Evolutionary conservation across 768 basidiomycete genomes (phyloP).

Genomic region (Boletus insuetus): DNA sequence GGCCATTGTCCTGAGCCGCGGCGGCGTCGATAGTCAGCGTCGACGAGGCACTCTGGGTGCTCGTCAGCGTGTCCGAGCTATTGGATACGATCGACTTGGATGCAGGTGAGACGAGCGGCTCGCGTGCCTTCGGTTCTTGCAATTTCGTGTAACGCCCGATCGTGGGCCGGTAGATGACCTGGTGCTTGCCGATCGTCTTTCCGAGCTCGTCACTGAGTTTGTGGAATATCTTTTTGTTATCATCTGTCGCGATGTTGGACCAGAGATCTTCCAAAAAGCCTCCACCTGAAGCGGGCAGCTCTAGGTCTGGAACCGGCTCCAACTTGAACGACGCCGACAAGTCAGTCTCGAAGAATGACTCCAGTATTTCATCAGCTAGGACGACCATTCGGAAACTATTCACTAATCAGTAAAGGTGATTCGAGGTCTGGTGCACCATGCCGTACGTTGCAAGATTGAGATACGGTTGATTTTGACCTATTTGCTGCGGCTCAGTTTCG

Average conservation of each 20-base stretch:
- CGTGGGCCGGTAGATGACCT: conserved; percentile 76
- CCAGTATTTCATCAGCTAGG: conserved; percentile 92
- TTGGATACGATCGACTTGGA: conserved; percentile 50
- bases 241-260: conserved; percentile 86
- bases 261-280: conserved; percentile 81
- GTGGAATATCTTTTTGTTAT: conserved; percentile 92
- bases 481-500: conserved; percentile 42
- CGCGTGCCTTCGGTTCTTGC: conserved; percentile 86
- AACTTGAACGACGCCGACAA: conserved; percentile 85
- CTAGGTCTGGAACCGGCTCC: conserved; percentile 65
- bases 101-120: conserved; percentile 73
- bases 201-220: conserved; percentile 93
- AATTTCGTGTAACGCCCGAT: conserved; percentile 83
- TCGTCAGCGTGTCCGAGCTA: conserved; percentile 28
- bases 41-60: conserved; percentile 40
- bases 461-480: conserved; percentile 83
- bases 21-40: conserved; percentile 49
- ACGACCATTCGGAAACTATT: conserved; percentile 97
- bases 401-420: conserved; percentile 8
- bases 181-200: conserved; percentile 91
- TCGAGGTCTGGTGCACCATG: neutral
- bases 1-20: conserved; percentile 19
- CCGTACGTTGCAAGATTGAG: conserved; percentile 85
- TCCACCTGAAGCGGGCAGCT: conserved; percentile 54
- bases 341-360: conserved; percentile 95